phyloP scores from a whole-genome alignment of 2,329 filamentous ascomycete species.

The Aureobasidium sp. region DNA sequence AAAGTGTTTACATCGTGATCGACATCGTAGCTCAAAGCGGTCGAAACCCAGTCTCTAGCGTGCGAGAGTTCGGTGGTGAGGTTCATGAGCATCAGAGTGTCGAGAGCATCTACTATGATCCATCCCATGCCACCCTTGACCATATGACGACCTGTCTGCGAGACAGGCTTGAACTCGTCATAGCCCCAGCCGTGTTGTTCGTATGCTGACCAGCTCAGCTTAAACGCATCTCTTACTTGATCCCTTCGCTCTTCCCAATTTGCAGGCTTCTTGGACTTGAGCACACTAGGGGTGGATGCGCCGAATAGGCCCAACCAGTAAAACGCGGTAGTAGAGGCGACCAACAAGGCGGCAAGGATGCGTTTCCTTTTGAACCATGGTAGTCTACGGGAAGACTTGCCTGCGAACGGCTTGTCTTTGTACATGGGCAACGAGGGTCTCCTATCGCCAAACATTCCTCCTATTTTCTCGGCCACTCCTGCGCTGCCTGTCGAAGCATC shows the following conservation, averaged over 20 bases:
- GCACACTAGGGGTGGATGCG: neutral
- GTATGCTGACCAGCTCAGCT: constrained; percentile 87
- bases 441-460: constrained; percentile 55
- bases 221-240: constrained; percentile 80
- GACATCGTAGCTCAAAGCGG: constrained; percentile 75
- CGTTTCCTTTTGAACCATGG: constrained; percentile 59
- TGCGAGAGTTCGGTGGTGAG: constrained; percentile 75
- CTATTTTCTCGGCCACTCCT: constrained; percentile 39
- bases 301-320: constrained; percentile 63
- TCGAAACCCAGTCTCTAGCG: constrained; percentile 81
- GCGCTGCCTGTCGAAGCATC: constrained; percentile 11
- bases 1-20: constrained; percentile 96
- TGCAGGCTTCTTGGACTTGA: neutral
- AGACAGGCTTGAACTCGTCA: constrained; percentile 79
- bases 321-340: constrained; percentile 50
- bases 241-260: constrained; percentile 73
- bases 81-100: constrained; percentile 98
- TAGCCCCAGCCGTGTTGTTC: constrained; percentile 88
- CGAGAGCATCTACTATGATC: constrained; percentile 94
- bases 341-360: constrained; percentile 41
- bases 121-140: constrained; percentile 82
- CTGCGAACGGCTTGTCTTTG: constrained; percentile 91
- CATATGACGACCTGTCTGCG: constrained; percentile 76
- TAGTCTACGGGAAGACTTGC: constrained; percentile 43
- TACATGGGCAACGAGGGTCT: constrained; percentile 73